phyloP scores from a whole-genome alignment of 1,139 yeast genomes.

The Pichia sp. region DNA sequence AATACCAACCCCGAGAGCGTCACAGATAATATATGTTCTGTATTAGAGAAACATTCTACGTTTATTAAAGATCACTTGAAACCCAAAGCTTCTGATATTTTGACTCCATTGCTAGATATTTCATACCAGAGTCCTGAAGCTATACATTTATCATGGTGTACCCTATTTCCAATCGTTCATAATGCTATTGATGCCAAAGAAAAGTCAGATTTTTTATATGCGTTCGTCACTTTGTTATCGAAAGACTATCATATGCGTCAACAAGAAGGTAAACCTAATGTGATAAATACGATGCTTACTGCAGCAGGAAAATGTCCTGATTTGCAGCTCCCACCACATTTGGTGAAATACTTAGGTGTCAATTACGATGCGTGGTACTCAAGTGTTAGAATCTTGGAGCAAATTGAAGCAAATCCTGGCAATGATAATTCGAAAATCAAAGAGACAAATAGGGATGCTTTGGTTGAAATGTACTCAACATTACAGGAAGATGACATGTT shows the following conservation, averaged over 20 bases:
- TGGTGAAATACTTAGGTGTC: conserved; percentile 80
- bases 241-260: conserved; percentile 91
- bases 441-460: conserved; percentile 85
- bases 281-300: conserved; percentile 73
- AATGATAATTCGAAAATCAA: conserved; percentile 63
- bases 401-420: conserved; percentile 43
- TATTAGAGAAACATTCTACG: conserved; percentile 43
- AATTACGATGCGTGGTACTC: conserved; percentile 91
- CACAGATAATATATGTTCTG: conserved; percentile 24
- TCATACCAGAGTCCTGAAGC: conserved; percentile 78
- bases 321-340: conserved; percentile 87
- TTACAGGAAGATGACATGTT: conserved; percentile 95
- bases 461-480: conserved; percentile 80
- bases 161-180: conserved; percentile 76
- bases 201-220: conserved; percentile 73
- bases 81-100: conserved; percentile 51
- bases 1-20: conserved; percentile 4
- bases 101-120: conserved; percentile 69
- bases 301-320: conserved; percentile 71
- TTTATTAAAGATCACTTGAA: conserved; percentile 34
- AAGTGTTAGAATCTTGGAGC: conserved; percentile 74
- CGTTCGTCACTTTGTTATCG: conserved; percentile 69
- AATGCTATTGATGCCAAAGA: conserved; percentile 69
- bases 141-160: conserved; percentile 79
- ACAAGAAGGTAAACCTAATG: conserved; percentile 80